Conservation (phyloP, 805 yeast genomes). For the Yarrowia deformans region DNA sequence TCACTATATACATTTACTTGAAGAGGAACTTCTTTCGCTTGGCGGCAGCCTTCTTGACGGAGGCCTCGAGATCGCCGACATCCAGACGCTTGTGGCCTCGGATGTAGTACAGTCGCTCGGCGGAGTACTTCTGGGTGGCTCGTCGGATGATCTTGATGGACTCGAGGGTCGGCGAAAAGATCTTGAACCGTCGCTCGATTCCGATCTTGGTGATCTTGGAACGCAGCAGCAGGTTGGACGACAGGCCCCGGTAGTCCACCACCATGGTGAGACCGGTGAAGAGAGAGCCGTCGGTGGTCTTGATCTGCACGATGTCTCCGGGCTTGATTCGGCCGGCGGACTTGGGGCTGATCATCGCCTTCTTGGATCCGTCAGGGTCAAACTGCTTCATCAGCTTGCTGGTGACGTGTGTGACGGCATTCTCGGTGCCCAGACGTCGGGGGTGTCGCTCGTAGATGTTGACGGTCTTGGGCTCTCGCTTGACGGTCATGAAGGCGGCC, state of each 20-base stretch:
- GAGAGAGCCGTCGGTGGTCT: conserved; percentile 64
- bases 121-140: conserved; percentile 71
- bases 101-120: conserved; percentile 90
- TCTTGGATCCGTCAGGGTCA: conserved; percentile 77
- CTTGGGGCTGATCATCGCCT: conserved; percentile 58
- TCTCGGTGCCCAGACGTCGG: conserved; percentile 48
- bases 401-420: conserved; percentile 56
- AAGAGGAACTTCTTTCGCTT: conserved; percentile 39
- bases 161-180: conserved; percentile 79
- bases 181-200: conserved; percentile 80
- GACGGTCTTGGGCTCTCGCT: conserved; percentile 40
- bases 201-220: conserved; percentile 84
- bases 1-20: conserved; percentile 40
- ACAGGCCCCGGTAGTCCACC: conserved; percentile 72
- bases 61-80: conserved; percentile 48
- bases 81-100: conserved; percentile 60
- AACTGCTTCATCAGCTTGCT: conserved; percentile 62
- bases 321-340: conserved; percentile 65
- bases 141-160: conserved; percentile 79
- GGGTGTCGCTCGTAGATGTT: conserved; percentile 51
- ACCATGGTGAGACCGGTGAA: conserved; percentile 83
- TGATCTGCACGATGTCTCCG: conserved; percentile 82
- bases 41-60: conserved; percentile 46
- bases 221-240: conserved; percentile 80
- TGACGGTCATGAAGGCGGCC: conserved; percentile 22